A percentile compares a stretch with the other conserved stretches of the same genome.
phyloP scores from a whole-genome alignment of 345 rosid genomes.

The Hypericum perforatum region DNA sequence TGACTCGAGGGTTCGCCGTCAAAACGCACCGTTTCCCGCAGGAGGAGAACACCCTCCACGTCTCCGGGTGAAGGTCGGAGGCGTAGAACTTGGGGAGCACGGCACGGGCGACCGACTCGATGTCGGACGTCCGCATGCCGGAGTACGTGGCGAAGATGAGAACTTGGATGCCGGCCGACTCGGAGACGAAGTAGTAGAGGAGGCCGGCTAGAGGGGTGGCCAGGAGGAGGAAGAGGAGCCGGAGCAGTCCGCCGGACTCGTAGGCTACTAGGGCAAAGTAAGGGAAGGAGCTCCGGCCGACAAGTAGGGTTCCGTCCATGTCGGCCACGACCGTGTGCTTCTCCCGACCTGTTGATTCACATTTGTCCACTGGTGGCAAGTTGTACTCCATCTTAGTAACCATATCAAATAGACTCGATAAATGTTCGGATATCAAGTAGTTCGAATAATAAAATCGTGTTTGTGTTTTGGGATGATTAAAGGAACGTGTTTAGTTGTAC shows the following conservation, averaged over 20 bases:
- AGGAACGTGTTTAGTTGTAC: too few species aligned
- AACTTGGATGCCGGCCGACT: background rate
- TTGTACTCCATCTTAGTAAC: background rate
- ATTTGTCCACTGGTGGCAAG: background rate
- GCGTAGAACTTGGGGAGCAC: slow-evolving; percentile 1
- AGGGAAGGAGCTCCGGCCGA: slow-evolving; percentile 1
- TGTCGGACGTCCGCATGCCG: background rate
- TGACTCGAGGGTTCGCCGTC: background rate
- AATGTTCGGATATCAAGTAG: too few species aligned
- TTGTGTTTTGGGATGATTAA: too few species aligned
- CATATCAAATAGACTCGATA: too few species aligned
- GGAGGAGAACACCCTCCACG: slow-evolving; percentile 1
- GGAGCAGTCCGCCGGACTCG: background rate
- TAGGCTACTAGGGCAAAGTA: background rate
- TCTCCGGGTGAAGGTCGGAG: background rate
- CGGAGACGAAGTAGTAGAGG: slow-evolving; percentile 1
- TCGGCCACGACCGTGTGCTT: background rate
- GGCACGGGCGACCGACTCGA: background rate
- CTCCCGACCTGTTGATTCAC: background rate
- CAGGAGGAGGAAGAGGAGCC: too few species aligned
- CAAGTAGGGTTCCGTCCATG: background rate
- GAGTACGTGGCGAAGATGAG: background rate
- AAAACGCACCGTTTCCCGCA: background rate
- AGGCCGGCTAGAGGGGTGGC: background rate
- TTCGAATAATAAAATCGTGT: too few species aligned